phyloP scores from a whole-genome alignment of 495 filamentous ascomycete genomes.

The Lasiosphaeria miniovina region DNA sequence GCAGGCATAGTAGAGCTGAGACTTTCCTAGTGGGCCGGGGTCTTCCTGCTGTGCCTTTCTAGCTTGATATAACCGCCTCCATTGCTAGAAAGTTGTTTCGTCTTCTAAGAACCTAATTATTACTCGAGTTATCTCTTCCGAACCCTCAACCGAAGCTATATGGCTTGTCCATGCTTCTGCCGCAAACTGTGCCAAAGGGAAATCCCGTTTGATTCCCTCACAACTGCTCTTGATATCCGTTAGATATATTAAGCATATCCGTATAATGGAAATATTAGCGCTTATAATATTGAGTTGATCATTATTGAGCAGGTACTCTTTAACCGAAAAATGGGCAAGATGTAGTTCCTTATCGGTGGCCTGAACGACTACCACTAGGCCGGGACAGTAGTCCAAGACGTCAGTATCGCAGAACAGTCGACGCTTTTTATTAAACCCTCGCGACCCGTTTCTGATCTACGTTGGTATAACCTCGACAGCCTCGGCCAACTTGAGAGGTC shows the following conservation, averaged over 20 bases:
- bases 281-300: neutral
- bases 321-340: constrained; percentile 42
- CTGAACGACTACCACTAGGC: constrained; percentile 19
- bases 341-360: constrained; percentile 7
- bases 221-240: no score
- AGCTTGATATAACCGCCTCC: constrained; percentile 4
- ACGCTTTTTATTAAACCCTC: constrained; percentile 19
- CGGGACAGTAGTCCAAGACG: constrained; percentile 28
- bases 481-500: constrained; percentile 28
- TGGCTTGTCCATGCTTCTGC: no score
- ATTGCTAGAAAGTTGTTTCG: neutral
- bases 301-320: constrained; percentile 32
- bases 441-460: neutral
- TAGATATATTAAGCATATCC: no score
- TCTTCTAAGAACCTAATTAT: no score
- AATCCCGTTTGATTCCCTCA: no score
- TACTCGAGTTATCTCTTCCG: no score
- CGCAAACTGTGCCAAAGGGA: no score
- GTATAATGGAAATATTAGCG: no score
- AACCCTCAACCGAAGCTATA: no score
- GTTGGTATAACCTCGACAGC: constrained; percentile 20
- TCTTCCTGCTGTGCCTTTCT: constrained; percentile 3
- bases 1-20: constrained; percentile 11
- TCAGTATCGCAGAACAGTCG: constrained; percentile 25
- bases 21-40: neutral